Evolutionary conservation across 768 basidiomycete species (phyloP), one percentile per base, ranked within the genome.

Genomic region (Mycena capillaripes): DNA sequence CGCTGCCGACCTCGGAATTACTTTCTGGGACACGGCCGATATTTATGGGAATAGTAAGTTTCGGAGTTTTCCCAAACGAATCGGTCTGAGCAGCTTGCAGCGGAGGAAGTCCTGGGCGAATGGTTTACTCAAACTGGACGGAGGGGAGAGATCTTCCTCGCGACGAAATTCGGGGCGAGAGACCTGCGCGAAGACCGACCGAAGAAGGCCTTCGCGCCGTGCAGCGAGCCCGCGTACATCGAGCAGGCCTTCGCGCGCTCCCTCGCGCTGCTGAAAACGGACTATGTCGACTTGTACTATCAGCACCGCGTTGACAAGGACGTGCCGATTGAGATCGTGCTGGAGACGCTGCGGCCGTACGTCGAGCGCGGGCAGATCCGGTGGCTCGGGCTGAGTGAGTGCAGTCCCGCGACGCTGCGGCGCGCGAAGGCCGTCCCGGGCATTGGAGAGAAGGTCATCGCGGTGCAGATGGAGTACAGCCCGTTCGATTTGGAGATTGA

Each of bases 321-420:
- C 32, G 80, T 81, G 38, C 81, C 80, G 27, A 83, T 82, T 66
- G 81, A 83, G 65, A 59, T 78, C 6, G 77, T 78, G 29, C 60
- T 61, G 79, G 85, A 77, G 80, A 81, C 77, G 77, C 80, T 58
- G 76, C 62, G 27, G 77, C 83, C 32, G 70, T 87, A 46, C 80
- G 84, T 64, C 76, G 86, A 44, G 58, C 40, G 55, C 4, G 77
- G 78, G 29, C 80, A 78, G 61, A 78, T 83, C 40, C 76, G 76
- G 55, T 82, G 80, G 76, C 66, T 84, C n/a, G 84, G 84, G n/a
- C 70, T 84, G 38, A 80, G 78, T 38, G 83, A 84, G 71, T 78
- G 77, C 67, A 81, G 78, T 29, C 72, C 72, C 8, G 73, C 71
- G 48, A 78, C 79, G 29, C 69, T 84, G 27, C 71, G 78, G n/a